Conservation (phyloP, 2,329 filamentous ascomycete genomes). For the Colletotrichum theobromicola region DNA sequence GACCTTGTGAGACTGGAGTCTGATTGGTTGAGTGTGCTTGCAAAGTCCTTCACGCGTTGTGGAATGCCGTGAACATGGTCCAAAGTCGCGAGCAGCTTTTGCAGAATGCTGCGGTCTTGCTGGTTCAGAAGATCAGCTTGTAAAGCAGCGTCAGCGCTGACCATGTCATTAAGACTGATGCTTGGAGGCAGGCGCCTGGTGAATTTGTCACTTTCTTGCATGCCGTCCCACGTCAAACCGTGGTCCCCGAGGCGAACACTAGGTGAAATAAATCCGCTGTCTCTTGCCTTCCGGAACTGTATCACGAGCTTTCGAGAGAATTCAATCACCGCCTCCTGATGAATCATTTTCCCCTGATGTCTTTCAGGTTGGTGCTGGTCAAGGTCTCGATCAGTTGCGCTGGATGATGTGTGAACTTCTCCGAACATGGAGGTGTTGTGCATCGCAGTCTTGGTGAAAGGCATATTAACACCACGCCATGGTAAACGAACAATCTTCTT, state of each 20-base stretch:
- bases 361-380: background rate
- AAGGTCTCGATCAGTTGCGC: too few species aligned
- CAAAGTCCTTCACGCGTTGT: too few species aligned
- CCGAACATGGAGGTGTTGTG: too few species aligned
- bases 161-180: background rate
- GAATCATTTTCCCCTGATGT: background rate
- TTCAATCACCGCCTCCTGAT: background rate
- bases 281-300: background rate
- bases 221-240: background rate
- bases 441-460: too few species aligned
- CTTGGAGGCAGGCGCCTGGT: background rate
- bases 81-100: too few species aligned
- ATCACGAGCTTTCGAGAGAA: background rate
- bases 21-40: too few species aligned
- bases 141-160: background rate
- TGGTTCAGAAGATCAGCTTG: too few species aligned
- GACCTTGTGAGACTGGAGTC: background rate
- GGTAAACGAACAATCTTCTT: too few species aligned
- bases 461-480: too few species aligned
- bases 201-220: background rate
- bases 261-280: background rate
- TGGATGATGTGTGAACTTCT: too few species aligned
- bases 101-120: too few species aligned
- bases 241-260: background rate
- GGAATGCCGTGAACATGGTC: too few species aligned